Evolutionary conservation across 2,329 filamentous ascomycete species (phyloP), one percentile per base, ranked within the genome.

Genomic region (Talaromyces pinophilus): DNA sequence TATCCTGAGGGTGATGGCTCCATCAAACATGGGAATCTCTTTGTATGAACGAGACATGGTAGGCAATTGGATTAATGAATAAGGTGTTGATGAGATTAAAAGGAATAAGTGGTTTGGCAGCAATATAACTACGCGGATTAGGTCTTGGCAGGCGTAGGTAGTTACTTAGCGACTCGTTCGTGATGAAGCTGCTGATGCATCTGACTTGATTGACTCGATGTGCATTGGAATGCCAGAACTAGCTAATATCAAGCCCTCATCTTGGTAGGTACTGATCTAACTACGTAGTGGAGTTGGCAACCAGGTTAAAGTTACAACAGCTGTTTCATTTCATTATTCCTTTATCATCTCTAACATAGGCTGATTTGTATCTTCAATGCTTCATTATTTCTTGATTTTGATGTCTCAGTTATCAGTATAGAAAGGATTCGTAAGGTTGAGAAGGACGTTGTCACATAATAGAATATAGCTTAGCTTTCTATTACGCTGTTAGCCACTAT

Each of bases 1-100:
- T 69, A 38, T 62, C 59, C 40, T 61, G 38, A 46, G 13, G 42
- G 30, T 55, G 30, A 55, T 55, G 19, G 30, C 30, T 33, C 52
- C 28, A 55, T 33, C 28, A 38, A 28, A 50, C 46, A 28, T 13
- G 22, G 46, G 19, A 17, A 28, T 13, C 46, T 42, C 38, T 5
- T 15, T 42, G 15, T 42, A 42, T 42, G 38, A 42, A 42, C 13
- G 38, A 6, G 38, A 42, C 38, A 42, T 42, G 15, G 5, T 7
- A 42, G 15, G 17, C 38, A 42, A 15, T 42, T 17, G 38, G 3
- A 42, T 42, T 17, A 17, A 42, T 42, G 38, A 6, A 42, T 42
- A 42, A 42, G 38, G 38, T 17, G 38, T 17, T 42, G 38, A 17
- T 5, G 15, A 42, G 15, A 17, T 42, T 17, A 17, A 17, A 7